phyloP scores from a whole-genome alignment of 345 rosid genomes.

The Citrus sp. region DNA sequence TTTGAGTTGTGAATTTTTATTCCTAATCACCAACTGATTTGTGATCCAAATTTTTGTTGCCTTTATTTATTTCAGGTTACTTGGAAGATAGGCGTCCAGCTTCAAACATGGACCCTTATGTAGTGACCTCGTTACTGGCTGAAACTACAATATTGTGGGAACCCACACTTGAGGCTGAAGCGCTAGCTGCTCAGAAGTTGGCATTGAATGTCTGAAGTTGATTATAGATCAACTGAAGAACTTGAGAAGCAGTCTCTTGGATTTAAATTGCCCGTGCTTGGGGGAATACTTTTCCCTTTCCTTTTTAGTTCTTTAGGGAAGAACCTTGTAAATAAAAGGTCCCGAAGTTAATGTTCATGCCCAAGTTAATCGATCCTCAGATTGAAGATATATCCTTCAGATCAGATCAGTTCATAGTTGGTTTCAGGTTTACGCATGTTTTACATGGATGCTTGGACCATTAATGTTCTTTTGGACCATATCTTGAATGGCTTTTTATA shows the following conservation, averaged over 20 bases:
- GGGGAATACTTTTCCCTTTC: not conserved
- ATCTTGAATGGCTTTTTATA: not conserved
- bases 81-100: conserved; percentile 91
- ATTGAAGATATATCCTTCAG: conserved; percentile 13
- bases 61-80: conserved; percentile 49
- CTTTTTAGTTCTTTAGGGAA: conserved; percentile 7
- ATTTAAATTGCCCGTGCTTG: conserved; percentile 3
- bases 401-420: not conserved
- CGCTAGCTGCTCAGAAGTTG: conserved; percentile 83
- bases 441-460: not conserved
- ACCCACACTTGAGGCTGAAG: conserved; percentile 83
- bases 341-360: conserved; percentile 15
- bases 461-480: conserved; percentile 4
- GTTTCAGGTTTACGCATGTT: conserved; percentile 2
- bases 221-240: conserved; percentile 13
- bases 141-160: conserved; percentile 76
- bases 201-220: conserved; percentile 54
- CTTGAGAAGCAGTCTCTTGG: conserved; percentile 9
- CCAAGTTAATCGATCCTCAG: conserved; percentile 9
- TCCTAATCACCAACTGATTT: not conserved
- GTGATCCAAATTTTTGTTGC: conserved; percentile 13
- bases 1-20: not conserved
- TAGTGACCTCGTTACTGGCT: conserved; percentile 67
- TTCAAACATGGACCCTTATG: conserved; percentile 92
- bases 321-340: conserved; percentile 36